Conservation (phyloP, 1,284 basidiomycete species). For the Fomes fomentarius region DNA sequence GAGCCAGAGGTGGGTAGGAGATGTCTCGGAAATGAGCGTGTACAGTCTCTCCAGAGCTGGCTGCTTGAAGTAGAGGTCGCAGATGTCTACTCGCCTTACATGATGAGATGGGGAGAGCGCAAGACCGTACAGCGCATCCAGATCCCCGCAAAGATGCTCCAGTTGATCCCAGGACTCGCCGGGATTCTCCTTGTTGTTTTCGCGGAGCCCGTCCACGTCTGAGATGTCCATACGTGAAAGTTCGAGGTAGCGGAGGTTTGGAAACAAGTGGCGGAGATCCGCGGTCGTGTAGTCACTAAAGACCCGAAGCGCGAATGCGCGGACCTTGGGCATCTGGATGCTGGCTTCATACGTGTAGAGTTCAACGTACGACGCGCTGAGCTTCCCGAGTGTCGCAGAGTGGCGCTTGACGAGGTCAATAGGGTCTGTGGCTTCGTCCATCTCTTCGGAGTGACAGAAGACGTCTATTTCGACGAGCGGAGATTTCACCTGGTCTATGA, state of each 20-base stretch:
- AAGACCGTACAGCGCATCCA: slow-evolving; percentile 4
- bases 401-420: not conserved
- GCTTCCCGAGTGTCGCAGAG: not conserved
- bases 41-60: not conserved
- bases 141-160: not conserved
- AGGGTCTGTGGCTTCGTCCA: not conserved
- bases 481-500: not conserved
- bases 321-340: not conserved
- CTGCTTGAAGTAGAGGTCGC: not conserved
- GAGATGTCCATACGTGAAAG: not conserved
- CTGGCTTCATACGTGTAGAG: not conserved
- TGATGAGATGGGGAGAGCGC: not conserved
- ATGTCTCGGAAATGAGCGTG: not conserved
- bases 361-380: slow-evolving; percentile 2
- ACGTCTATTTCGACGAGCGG: not conserved
- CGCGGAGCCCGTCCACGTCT: not conserved
- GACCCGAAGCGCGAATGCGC: not conserved
- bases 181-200: not conserved
- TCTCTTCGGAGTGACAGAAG: not conserved
- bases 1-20: not conserved
- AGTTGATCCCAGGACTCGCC: not conserved
- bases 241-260: slow-evolving; percentile 3
- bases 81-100: not conserved
- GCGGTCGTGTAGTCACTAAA: not conserved
- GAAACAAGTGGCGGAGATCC: not conserved